Base-by-base conservation (phyloP, 306 rosid genomes). In the Dicorynia guianensis region DNA sequence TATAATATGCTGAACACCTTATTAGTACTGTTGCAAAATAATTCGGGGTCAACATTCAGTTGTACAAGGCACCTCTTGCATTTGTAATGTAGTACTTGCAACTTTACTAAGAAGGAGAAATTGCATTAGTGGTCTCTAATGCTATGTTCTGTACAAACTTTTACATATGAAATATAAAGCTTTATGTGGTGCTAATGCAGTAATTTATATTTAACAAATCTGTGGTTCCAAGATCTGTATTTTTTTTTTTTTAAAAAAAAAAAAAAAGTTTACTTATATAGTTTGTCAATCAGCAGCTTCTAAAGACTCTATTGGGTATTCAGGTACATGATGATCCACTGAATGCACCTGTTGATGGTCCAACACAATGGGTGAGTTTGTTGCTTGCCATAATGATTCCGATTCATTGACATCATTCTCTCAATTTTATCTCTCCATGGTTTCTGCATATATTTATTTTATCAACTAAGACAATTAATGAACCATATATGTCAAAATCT, bases 301-400 rank as follows among this genome's bases (percentile, higher is more conserved):
- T 79, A 30, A 66, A 67, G 49, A 46, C 36, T 66, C 57, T 69
- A 6, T 81, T 63, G 67, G 80, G 6, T 64, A 58, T 79, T 52
- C 79, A 95, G 98, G 98, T 95, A 67, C 98, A 95, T 35, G 97
- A 95, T 74, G 93, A 95, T 90, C 98, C 98, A 50, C 65, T 93
- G 81, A 87, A 82, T 49, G 97, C 98, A 10, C 98, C 98, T 36
- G 95, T 92, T 63, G 98, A 95, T 84, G 98, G 97, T 80, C 98
- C 97, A 15, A 95, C 97, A 11, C 98, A 95, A 67, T 92, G 98
- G 98, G 98, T 92, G 77, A 87, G 96, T 85, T 25, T 69, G 60
- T 25, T 36, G 3, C 77, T 40, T 42, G 17, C 43, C 36, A 55
- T 17, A 53, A 40, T 72, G 18, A 55, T 63, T 25, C 30, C 19